These are phyloP conservation scores for Incumbomyces lentus DNA, from an alignment of 2,329 filamentous ascomycete species.

Conservation along the genomic window DNA sequence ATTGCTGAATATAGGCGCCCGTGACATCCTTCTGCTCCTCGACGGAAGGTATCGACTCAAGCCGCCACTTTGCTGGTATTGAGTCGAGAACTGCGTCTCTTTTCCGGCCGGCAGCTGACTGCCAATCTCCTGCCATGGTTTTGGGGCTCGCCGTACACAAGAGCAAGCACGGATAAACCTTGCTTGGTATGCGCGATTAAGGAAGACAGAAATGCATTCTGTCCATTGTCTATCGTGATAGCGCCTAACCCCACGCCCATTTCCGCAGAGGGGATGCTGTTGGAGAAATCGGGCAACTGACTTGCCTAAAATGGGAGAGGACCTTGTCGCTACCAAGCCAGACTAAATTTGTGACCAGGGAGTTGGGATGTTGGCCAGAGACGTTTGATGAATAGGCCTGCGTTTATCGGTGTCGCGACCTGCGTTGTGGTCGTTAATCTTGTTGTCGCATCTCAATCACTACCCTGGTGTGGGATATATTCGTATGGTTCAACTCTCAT, in stretches of 20 bases:
- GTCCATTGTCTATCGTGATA: too few relatives aligned
- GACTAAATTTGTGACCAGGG: too few relatives aligned
- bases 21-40: constrained; percentile 48
- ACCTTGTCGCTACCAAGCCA: background rate
- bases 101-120: constrained; percentile 42
- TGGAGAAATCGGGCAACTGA: background rate
- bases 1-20: constrained; percentile 46
- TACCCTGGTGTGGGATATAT: background rate
- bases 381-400: too few relatives aligned
- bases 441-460: too few relatives aligned
- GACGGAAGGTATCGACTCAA: constrained; percentile 38
- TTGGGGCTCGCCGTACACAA: too few relatives aligned
- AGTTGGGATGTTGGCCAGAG: too few relatives aligned
- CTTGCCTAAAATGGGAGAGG: background rate
- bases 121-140: constrained; percentile 32
- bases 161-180: too few relatives aligned
- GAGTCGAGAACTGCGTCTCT: constrained; percentile 42
- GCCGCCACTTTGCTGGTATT: constrained; percentile 49
- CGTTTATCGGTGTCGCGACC: too few relatives aligned
- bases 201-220: background rate
- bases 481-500: constrained; percentile 48
- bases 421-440: too few relatives aligned
- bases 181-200: too few relatives aligned
- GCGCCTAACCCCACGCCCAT: background rate
- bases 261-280: background rate